Conservation (phyloP, 306 rosid genomes). For the Canavalia gladiata region DNA sequence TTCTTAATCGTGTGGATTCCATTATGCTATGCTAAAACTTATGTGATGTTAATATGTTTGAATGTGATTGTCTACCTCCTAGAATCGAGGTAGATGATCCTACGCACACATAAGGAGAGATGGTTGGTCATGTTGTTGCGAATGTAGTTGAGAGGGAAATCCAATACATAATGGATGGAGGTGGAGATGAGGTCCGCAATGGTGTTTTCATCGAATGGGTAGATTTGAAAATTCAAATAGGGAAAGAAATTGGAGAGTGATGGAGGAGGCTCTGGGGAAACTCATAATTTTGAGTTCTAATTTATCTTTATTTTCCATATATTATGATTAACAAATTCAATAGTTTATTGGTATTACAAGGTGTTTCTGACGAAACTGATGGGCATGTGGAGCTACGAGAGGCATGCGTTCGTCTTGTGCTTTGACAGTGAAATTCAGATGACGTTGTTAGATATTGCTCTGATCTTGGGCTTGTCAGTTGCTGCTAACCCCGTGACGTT, state of each 20-base stretch:
- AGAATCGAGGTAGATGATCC: conserved; percentile 87
- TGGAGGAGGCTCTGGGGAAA: conserved; percentile 41
- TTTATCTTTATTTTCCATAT: too few species aligned
- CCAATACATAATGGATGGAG: conserved; percentile 88
- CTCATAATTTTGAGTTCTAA: too few species aligned
- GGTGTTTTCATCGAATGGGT: conserved; percentile 68
- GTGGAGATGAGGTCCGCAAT: conserved; percentile 86
- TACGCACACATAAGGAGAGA: conserved; percentile 65
- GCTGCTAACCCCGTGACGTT: conserved; percentile 48
- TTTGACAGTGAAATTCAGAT: conserved; percentile 45
- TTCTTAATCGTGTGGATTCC: too few species aligned
- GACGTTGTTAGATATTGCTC: conserved; percentile 48
- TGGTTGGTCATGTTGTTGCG: conserved; percentile 87
- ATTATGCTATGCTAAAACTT: too few species aligned
- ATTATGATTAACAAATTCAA: too few species aligned
- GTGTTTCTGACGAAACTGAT: conserved; percentile 50
- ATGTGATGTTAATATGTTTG: too few species aligned
- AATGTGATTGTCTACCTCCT: too few species aligned
- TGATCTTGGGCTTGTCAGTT: conserved; percentile 57
- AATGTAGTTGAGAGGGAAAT: conserved; percentile 91
- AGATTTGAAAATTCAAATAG: conserved; percentile 74
- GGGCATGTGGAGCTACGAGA: conserved; percentile 54
- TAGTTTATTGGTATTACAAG: background rate
- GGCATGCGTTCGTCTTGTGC: conserved; percentile 39
- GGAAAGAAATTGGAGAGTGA: conserved; percentile 66